These are phyloP conservation scores for Tuber melanosporum DNA, from an alignment of 495 filamentous ascomycete species.

Conservation along the genomic window DNA sequence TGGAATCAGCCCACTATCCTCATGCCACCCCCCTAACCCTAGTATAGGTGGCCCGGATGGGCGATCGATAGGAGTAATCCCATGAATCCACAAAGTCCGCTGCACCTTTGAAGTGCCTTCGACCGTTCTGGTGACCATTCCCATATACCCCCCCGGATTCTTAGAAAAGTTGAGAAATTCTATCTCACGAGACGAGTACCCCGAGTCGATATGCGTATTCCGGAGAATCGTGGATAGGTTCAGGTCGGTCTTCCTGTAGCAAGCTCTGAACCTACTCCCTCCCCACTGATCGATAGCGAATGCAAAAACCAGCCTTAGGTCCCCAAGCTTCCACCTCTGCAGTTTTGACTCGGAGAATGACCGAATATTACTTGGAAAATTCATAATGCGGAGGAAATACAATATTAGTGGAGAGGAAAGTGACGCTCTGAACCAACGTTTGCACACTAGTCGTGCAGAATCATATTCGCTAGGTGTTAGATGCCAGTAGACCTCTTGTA, in stretches of 20 bases:
- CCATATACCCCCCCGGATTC: constrained; percentile 24
- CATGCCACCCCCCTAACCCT: neutral
- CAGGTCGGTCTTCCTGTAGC: constrained; percentile 18
- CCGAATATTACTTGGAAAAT: constrained; percentile 23
- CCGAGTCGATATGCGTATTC: constrained; percentile 20
- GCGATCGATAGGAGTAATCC: constrained; percentile 5
- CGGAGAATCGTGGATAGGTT: constrained; percentile 20
- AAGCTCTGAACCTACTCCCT: constrained; percentile 22
- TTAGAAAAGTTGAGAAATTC: constrained; percentile 27
- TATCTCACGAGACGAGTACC: constrained; percentile 22
- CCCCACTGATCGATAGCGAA: constrained; percentile 20
- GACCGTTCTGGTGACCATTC: constrained; percentile 18
- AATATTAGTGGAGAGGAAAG: constrained; percentile 21
- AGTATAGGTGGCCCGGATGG: neutral
- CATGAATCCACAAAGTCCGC: constrained; percentile 30
- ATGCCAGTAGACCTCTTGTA: constrained; percentile 27
- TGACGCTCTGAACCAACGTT: constrained; percentile 22
- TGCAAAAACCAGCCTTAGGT: constrained; percentile 21
- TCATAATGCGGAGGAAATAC: constrained; percentile 18
- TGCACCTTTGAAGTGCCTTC: constrained; percentile 7
- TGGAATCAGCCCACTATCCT: neutral
- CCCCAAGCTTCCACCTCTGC: constrained; percentile 22
- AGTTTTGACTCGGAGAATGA: constrained; percentile 20
- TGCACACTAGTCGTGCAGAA: constrained; percentile 29
- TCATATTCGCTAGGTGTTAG: constrained; percentile 28